These are phyloP conservation scores for Talaromyces piceae DNA, from an alignment of 2,329 filamentous ascomycete species.

Conservation along the genomic window DNA sequence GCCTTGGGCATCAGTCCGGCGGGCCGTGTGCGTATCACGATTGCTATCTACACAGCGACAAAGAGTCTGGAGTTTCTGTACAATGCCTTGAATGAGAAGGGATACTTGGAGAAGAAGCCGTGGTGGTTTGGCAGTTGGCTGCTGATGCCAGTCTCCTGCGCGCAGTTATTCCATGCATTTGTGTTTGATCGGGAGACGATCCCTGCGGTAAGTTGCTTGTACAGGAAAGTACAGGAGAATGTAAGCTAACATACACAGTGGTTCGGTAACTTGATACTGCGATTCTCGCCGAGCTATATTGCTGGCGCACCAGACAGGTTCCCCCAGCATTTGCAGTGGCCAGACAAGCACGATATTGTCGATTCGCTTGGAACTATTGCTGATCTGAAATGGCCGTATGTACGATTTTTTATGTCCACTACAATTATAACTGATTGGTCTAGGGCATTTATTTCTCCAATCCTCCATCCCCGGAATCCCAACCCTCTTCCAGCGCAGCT, in stretches of 20 bases:
- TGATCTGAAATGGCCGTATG: constrained; percentile 72
- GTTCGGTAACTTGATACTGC: constrained; percentile 59
- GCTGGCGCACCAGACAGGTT: constrained; percentile 63
- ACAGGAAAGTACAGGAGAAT: too few relatives aligned
- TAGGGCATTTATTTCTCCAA: constrained; percentile 73
- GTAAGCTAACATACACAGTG: constrained; percentile 28
- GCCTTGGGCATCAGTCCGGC: constrained; percentile 69
- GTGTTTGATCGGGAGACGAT: constrained; percentile 71
- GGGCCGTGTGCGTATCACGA: constrained; percentile 64
- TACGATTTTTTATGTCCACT: constrained; percentile 16
- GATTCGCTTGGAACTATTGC: constrained; percentile 78
- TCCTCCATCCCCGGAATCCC: constrained; percentile 68
- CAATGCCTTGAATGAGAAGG: constrained; percentile 71
- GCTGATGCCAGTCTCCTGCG: constrained; percentile 67
- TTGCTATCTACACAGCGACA: constrained; percentile 75
- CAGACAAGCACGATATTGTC: constrained; percentile 64
- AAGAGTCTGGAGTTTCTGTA: constrained; percentile 79
- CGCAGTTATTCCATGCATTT: constrained; percentile 68
- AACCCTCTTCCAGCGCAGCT: constrained; percentile 52
- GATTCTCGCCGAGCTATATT: constrained; percentile 70
- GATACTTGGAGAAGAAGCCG: constrained; percentile 60
- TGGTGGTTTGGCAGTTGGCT: constrained; percentile 84
- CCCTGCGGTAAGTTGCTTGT: constrained; percentile 46
- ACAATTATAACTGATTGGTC: background rate
- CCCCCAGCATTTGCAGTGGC: constrained; percentile 64